A percentile compares a stretch with the other conserved stretches of the same genome.
Evolutionary conservation across 108 stramenopile genomes (phyloP).

Genomic region (Nitzschia sp.): DNA sequence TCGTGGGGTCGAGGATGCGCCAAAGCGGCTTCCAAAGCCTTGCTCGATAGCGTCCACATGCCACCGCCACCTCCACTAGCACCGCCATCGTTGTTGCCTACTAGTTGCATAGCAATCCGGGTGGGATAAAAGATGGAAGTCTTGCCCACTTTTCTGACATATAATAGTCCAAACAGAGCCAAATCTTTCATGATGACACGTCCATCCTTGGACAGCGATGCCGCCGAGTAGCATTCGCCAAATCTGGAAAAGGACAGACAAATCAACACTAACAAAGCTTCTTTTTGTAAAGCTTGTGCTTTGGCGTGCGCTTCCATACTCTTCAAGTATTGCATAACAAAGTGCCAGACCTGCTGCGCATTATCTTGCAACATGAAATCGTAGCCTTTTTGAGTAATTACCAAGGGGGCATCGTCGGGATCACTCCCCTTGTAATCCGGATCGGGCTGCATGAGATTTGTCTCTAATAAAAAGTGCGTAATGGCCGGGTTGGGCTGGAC

Average conservation of each 20-base stretch:
- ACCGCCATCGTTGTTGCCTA: slow-evolving; percentile 29
- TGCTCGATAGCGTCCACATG: slow-evolving; percentile 54
- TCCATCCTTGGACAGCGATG: slow-evolving; percentile 55
- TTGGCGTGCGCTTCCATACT: slow-evolving; percentile 43
- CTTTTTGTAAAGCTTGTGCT: slow-evolving; percentile 36
- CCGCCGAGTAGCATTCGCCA: slow-evolving; percentile 72
- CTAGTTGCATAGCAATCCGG: slow-evolving; percentile 76
- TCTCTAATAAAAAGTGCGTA: slow-evolving; percentile 66
- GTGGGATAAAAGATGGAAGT: slow-evolving; percentile 78
- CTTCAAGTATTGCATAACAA: slow-evolving; percentile 76
- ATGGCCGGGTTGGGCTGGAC: slow-evolving; percentile 73
- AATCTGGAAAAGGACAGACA: slow-evolving; percentile 70
- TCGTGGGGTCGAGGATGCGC: slow-evolving; percentile 63
- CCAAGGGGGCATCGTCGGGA: slow-evolving; percentile 64
- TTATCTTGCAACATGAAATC: slow-evolving; percentile 87
- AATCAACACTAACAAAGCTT: slow-evolving; percentile 72
- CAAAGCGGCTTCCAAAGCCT: slow-evolving; percentile 67
- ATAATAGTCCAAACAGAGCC: slow-evolving; percentile 73
- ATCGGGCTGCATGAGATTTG: slow-evolving; percentile 80
- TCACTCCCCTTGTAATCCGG: slow-evolving; percentile 71
- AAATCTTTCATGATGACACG: slow-evolving; percentile 73
- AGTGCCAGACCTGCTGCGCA: slow-evolving; percentile 85
- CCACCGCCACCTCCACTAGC: slow-evolving; percentile 17
- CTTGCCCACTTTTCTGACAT: slow-evolving; percentile 62
- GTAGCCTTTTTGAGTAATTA: slow-evolving; percentile 86